phyloP scores from a whole-genome alignment of 352 stramenopile species.

The Globisporangium emineosum region DNA sequence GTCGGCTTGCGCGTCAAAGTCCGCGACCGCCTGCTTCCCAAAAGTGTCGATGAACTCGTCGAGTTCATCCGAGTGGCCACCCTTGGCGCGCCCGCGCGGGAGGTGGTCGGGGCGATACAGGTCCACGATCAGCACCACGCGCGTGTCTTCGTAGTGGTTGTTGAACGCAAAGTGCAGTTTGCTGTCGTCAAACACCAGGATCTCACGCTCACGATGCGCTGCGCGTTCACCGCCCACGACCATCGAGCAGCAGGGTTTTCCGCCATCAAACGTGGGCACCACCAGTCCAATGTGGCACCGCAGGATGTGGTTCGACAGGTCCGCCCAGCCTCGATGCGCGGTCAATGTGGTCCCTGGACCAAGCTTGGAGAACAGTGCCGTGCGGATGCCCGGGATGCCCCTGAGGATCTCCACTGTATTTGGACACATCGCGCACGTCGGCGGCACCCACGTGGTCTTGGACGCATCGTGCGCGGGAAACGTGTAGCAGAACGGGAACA shows the following conservation, averaged over 20 bases:
- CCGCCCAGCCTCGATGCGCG: conserved; percentile 82
- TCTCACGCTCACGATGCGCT: conserved; percentile 66
- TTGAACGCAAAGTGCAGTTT: conserved; percentile 90
- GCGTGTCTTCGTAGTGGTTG: conserved; percentile 56
- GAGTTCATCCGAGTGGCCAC: conserved; percentile 85
- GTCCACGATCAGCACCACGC: conserved; percentile 86
- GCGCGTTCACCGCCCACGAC: conserved; percentile 70
- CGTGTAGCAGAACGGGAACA: conserved; percentile 90
- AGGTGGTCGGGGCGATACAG: conserved; percentile 81
- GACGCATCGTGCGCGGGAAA: conserved; percentile 84
- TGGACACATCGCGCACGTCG: conserved; percentile 75
- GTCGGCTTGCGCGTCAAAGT: conserved; percentile 3
- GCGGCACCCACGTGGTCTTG: conserved; percentile 80
- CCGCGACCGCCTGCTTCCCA: conserved; percentile 40
- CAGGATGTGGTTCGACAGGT: conserved; percentile 89
- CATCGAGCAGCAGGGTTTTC: conserved; percentile 67
- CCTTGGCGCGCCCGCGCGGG: conserved; percentile 70
- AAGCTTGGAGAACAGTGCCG: conserved; percentile 89
- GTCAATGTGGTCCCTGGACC: conserved; percentile 70
- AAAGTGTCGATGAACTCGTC: conserved; percentile 89
- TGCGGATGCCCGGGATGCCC: conserved; percentile 66
- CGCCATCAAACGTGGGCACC: conserved; percentile 54
- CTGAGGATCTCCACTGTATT: conserved; percentile 71
- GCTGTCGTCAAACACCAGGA: conserved; percentile 91
- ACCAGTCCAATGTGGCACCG: conserved; percentile 74